These are phyloP conservation scores for Cladobotryum protrusum DNA, from an alignment of 2,329 filamentous ascomycete genomes.

Conservation along the genomic window DNA sequence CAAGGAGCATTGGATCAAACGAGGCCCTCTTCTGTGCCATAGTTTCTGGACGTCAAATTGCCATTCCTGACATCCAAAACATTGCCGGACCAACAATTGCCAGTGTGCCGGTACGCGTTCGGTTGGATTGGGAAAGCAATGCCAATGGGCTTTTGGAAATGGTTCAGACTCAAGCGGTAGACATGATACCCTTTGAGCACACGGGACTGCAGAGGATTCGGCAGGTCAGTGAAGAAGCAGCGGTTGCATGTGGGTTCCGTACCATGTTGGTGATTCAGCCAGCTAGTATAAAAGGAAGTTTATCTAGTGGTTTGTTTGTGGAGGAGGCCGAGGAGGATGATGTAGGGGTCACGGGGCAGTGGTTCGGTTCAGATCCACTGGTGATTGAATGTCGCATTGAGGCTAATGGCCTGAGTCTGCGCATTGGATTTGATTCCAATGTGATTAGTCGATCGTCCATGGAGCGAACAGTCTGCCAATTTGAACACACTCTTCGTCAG, in stretches of 20 bases:
- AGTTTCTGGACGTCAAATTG: constrained; percentile 23
- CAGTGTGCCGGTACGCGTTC: constrained; percentile 23
- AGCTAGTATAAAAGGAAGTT: neutral
- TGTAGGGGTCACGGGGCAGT: too few species aligned
- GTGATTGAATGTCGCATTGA: too few species aligned
- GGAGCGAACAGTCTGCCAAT: constrained; percentile 1
- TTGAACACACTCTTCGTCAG: constrained; percentile 3
- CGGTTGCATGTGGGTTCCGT: constrained; percentile 20
- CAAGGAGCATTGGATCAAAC: constrained; percentile 13
- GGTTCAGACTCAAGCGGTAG: constrained; percentile 1
- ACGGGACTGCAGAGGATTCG: constrained; percentile 18
- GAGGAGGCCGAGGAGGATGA: too few species aligned
- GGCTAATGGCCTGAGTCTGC: too few species aligned
- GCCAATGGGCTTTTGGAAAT: constrained; percentile 14
- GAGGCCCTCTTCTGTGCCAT: constrained; percentile 23
- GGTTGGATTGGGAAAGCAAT: constrained; percentile 7
- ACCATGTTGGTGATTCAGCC: constrained; percentile 23
- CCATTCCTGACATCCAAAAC: constrained; percentile 19
- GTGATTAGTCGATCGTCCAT: neutral
- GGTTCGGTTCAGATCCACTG: too few species aligned
- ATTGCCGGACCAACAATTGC: constrained; percentile 26
- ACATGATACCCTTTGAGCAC: constrained; percentile 15
- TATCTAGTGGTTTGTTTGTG: too few species aligned
- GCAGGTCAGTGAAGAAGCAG: constrained; percentile 12
- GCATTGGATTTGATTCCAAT: constrained; percentile 2